phyloP scores from a whole-genome alignment of 331 rosid genomes.

The Quercus tomentella region DNA sequence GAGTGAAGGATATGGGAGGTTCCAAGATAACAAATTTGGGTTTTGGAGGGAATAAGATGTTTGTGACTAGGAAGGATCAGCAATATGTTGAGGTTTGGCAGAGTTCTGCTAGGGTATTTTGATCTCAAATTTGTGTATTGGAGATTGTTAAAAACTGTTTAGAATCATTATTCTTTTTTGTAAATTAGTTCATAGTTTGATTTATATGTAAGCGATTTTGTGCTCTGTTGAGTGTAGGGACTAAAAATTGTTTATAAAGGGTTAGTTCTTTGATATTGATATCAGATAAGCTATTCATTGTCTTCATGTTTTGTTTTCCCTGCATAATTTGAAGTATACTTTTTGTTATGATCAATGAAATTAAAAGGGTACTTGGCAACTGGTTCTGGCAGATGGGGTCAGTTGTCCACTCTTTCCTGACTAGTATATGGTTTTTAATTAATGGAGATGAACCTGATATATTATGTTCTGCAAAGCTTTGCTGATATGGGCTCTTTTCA shows the following conservation, averaged over 20 bases:
- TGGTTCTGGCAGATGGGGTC: no score
- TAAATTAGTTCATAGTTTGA: background rate
- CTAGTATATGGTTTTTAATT: background rate
- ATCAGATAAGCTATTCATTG: no score
- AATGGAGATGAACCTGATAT: background rate
- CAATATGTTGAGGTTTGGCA: constrained; percentile 95
- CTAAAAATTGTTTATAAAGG: background rate
- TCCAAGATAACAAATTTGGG: constrained; percentile 53
- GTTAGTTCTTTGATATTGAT: background rate
- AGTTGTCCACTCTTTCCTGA: background rate
- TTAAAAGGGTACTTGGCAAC: no score
- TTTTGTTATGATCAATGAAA: no score
- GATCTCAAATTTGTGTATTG: constrained; percentile 10
- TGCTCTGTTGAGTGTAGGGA: background rate
- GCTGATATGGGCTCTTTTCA: background rate
- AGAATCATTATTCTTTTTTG: background rate
- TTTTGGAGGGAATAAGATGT: constrained; percentile 91
- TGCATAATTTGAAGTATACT: background rate
- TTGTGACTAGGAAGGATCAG: constrained; percentile 69
- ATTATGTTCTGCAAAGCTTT: background rate
- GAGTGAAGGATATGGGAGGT: constrained; percentile 69
- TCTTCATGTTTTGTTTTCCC: background rate
- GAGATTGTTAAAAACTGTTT: background rate
- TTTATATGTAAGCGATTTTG: background rate
- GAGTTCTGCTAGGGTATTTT: constrained; percentile 58